These are phyloP conservation scores for Actinidia arguta DNA, from an alignment of 179 eudicot genomes.

Conservation along the genomic window DNA sequence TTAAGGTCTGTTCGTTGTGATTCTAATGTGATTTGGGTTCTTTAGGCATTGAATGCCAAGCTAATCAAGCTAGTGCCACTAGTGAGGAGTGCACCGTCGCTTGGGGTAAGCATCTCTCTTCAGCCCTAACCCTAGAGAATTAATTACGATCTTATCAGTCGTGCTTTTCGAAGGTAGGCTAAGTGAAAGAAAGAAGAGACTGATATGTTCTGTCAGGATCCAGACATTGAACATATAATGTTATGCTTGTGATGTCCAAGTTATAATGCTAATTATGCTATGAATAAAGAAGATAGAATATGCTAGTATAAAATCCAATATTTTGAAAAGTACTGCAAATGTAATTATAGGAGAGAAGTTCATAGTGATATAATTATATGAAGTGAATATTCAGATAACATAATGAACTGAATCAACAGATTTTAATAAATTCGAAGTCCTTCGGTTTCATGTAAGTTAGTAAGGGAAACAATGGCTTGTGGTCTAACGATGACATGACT, in stretches of 20 bases:
- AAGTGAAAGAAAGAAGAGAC: too few species aligned
- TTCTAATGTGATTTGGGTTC: background rate
- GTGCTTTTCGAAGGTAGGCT: too few species aligned
- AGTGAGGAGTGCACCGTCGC: slow-evolving; percentile 71
- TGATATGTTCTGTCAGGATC: background rate
- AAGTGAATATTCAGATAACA: background rate
- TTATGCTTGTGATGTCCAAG: background rate
- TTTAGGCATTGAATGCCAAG: slow-evolving; percentile 77
- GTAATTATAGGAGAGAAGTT: background rate
- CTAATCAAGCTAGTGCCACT: slow-evolving; percentile 76
- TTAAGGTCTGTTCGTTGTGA: background rate
- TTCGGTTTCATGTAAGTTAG: too few species aligned
- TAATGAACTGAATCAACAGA: background rate
- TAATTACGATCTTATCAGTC: too few species aligned
- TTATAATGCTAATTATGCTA: background rate
- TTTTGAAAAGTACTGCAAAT: background rate
- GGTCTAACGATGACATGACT: too few species aligned
- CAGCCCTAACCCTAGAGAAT: too few species aligned
- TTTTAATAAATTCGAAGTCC: too few species aligned
- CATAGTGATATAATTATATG: background rate
- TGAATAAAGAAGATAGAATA: background rate
- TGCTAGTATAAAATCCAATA: background rate
- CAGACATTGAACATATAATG: background rate
- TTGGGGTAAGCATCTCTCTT: slow-evolving; percentile 9
- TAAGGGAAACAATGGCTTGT: too few species aligned